A percentile compares a stretch with the other conserved stretches of the same genome.
These are phyloP conservation scores for Yarrowia sp. DNA, from an alignment of 805 yeast species.

Conservation along the genomic window DNA sequence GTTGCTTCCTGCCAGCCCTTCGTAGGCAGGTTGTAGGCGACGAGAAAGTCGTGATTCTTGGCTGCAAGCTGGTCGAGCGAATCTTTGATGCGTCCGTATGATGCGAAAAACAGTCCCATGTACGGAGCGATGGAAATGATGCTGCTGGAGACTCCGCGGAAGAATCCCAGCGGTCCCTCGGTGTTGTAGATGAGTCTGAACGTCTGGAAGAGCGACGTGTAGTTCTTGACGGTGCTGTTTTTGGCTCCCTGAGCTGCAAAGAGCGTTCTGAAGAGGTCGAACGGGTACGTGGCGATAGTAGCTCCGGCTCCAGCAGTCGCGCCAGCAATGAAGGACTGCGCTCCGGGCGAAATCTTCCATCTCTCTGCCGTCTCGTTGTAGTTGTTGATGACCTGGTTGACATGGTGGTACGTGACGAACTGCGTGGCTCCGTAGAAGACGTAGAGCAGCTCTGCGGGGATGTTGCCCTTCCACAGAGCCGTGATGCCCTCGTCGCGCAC, in stretches of 20 bases:
- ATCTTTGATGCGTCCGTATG: constrained; percentile 54
- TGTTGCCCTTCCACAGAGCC: constrained; percentile 94
- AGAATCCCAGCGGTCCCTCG: constrained; percentile 51
- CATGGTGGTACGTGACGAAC: constrained; percentile 65
- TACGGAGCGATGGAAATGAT: constrained; percentile 63
- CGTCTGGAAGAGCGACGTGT: constrained; percentile 36
- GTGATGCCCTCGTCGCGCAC: constrained; percentile 61
- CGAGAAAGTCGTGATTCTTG: constrained; percentile 10
- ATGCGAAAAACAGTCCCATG: constrained; percentile 72
- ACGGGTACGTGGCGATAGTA: constrained; percentile 77
- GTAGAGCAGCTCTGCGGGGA: constrained; percentile 87
- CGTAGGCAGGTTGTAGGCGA: constrained; percentile 30
- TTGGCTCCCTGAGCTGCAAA: constrained; percentile 60
- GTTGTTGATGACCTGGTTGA: constrained; percentile 47
- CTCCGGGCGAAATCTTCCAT: constrained; percentile 39
- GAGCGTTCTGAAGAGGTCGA: constrained; percentile 84
- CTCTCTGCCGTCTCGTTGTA: constrained; percentile 26
- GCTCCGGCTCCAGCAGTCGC: constrained; percentile 73
- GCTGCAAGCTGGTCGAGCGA: constrained; percentile 31
- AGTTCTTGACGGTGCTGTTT: constrained; percentile 31
- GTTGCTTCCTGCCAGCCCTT: constrained; percentile 45
- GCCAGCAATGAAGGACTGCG: constrained; percentile 62
- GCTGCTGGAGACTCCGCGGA: constrained; percentile 50
- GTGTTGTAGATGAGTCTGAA: constrained; percentile 39
- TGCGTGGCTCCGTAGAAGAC: constrained; percentile 81